phyloP scores from a whole-genome alignment of 2,329 filamentous ascomycete species.

The Fusarium secorum region DNA sequence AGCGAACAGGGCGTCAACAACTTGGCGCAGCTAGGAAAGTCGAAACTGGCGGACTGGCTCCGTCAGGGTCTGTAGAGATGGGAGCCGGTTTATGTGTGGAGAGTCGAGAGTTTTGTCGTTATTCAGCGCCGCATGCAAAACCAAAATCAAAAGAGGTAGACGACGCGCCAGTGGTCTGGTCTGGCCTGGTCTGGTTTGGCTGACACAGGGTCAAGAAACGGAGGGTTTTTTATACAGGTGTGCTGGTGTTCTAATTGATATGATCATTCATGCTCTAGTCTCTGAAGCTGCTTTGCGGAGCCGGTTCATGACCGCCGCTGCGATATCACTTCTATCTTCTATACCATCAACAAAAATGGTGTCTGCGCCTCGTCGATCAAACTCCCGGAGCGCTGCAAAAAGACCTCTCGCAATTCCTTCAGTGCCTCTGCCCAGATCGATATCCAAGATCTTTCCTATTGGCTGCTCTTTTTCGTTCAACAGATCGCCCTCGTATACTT shows the following conservation, averaged over 20 bases:
- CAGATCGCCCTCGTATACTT: constrained; percentile 54
- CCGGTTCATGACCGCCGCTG: constrained; percentile 86
- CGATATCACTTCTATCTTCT: constrained; percentile 78
- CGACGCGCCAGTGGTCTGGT: constrained; percentile 30
- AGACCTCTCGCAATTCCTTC: constrained; percentile 83
- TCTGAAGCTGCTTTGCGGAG: constrained; percentile 78
- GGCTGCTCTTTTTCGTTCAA: constrained; percentile 43
- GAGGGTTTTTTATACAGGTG: constrained; percentile 34
- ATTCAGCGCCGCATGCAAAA: constrained; percentile 43
- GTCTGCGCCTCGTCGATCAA: constrained; percentile 81
- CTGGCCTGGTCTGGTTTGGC: constrained; percentile 29
- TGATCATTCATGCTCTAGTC: constrained; percentile 57
- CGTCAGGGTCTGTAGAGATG: constrained; percentile 74
- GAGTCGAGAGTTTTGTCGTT: constrained; percentile 41
- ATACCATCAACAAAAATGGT: constrained; percentile 93
- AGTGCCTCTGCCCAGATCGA: constrained; percentile 74
- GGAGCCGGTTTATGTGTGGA: constrained; percentile 15
- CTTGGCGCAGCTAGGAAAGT: constrained; percentile 91
- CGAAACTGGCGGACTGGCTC: constrained; percentile 88
- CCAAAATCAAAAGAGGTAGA: constrained; percentile 34
- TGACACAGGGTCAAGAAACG: constrained; percentile 28
- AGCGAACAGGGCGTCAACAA: constrained; percentile 96
- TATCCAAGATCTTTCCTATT: constrained; percentile 66
- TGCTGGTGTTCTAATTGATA: constrained; percentile 43
- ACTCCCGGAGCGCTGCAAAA: constrained; percentile 84